Percentiles rank a stretch among this genome's conserved stretches.
Conservation (phyloP, 2,329 filamentous ascomycete genomes). For the Sporothrix euskadiensis region DNA sequence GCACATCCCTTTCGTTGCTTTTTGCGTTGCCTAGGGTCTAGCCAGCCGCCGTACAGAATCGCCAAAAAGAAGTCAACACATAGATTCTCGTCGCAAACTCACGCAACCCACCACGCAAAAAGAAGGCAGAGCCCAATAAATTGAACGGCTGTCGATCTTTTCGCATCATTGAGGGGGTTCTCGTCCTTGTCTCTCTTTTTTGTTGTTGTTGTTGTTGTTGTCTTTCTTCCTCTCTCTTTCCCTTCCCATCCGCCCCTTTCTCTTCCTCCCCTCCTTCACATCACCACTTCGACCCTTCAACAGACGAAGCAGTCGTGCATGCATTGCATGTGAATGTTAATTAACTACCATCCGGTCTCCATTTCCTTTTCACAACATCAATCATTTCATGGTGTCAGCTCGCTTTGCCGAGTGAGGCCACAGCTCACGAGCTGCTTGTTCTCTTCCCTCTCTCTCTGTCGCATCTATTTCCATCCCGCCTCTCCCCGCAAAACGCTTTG, state of each 20-base stretch:
- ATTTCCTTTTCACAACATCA: neutral
- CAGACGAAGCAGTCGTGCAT: conserved; percentile 1
- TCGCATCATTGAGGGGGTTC: neutral
- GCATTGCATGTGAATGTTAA: conserved; percentile 19
- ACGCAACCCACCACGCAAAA: conserved; percentile 8
- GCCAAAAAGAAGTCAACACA: conserved; percentile 2
- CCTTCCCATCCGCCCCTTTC: too few relatives aligned
- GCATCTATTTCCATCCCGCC: neutral
- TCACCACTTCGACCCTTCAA: neutral
- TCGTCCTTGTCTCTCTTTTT: neutral
- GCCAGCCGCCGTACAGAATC: neutral
- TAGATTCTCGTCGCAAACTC: neutral
- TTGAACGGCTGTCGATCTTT: conserved; percentile 6
- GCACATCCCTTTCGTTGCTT: conserved; percentile 2
- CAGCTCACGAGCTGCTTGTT: neutral
- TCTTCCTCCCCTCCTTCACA: neutral
- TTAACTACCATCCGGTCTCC: neutral
- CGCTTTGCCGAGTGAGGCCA: conserved; percentile 12
- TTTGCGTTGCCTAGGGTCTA: conserved; percentile 6
- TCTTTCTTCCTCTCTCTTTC: neutral
- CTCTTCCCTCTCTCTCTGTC: conserved; percentile 33
- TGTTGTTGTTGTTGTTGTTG: neutral
- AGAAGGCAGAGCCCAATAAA: conserved; percentile 13
- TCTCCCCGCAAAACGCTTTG: conserved; percentile 5
- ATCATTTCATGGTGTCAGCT: conserved; percentile 12